phyloP scores from a whole-genome alignment of 768 basidiomycete genomes.

The Symmetrospora coprosmae region DNA sequence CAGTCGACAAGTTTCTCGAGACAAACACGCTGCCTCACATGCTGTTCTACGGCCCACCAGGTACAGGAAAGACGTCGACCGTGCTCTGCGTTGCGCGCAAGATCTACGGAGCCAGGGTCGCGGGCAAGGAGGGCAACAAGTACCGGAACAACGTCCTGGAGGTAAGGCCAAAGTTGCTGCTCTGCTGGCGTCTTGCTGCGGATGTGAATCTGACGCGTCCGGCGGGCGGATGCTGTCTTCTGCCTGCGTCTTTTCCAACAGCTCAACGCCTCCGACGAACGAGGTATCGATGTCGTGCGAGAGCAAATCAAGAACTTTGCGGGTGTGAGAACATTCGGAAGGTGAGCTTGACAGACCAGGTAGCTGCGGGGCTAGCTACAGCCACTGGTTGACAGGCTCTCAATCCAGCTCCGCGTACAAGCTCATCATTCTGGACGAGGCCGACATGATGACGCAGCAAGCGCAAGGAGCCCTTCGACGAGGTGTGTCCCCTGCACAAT shows the following conservation, averaged over 20 bases:
- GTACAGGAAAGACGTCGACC: conserved; percentile 95
- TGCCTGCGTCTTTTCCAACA: conserved; percentile 34
- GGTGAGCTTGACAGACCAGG: too few relatives aligned
- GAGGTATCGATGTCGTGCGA: conserved; percentile 94
- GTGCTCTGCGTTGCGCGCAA: conserved; percentile 87
- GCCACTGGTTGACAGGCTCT: too few relatives aligned
- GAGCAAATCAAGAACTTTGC: conserved; percentile 99
- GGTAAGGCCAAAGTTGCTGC: conserved; percentile 41
- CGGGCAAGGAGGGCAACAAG: conserved; percentile 30
- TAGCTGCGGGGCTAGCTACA: too few relatives aligned
- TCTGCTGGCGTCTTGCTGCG: not conserved
- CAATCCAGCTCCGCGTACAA: conserved; percentile 49
- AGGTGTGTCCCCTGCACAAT: conserved; percentile 35
- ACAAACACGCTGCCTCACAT: conserved; percentile 87
- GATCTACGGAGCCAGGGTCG: conserved; percentile 58
- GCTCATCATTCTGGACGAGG: conserved; percentile 93
- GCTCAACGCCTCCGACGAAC: conserved; percentile 96
- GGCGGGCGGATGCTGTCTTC: not conserved
- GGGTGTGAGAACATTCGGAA: conserved; percentile 69
- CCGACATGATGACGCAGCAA: conserved; percentile 99
- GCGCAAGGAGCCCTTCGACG: conserved; percentile 93
- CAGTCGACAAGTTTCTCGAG: conserved; percentile 93
- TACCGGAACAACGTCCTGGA: conserved; percentile 88
- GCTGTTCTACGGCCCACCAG: conserved; percentile 93
- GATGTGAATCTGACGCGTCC: not conserved